Percentiles rank a stretch among this genome's conserved stretches.
These are phyloP conservation scores for Rhodomyrtus tomentosa DNA, from an alignment of 345 rosid genomes.

Conservation along the genomic window DNA sequence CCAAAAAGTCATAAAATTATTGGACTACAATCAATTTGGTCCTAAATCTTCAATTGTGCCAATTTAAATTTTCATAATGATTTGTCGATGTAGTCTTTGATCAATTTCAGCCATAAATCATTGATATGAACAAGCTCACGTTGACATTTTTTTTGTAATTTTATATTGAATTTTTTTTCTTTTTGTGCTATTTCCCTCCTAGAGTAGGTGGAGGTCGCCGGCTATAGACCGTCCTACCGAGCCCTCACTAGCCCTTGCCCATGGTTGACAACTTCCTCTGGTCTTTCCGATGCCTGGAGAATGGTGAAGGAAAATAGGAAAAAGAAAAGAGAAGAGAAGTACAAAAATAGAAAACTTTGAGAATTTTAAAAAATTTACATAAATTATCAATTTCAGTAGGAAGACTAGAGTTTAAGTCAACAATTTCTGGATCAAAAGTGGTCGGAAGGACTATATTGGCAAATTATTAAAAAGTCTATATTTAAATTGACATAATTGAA, in stretches of 20 bases:
- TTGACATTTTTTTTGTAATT: not conserved
- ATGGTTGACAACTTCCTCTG: not conserved
- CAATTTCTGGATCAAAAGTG: not conserved
- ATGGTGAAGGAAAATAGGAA: not conserved
- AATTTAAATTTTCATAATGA: not conserved
- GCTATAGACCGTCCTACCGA: too few species aligned
- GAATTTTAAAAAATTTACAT: not conserved
- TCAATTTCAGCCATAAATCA: accelerated
- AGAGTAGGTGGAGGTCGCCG: accelerated
- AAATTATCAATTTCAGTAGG: not conserved
- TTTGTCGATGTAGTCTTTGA: accelerated
- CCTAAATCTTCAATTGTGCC: not conserved
- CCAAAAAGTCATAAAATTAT: not conserved
- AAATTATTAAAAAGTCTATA: not conserved
- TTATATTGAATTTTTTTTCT: not conserved
- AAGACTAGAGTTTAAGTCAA: accelerated
- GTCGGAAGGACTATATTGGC: too few species aligned
- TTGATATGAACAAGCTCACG: not conserved
- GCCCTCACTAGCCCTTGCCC: not conserved
- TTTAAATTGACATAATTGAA: not conserved
- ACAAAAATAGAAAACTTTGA: not conserved
- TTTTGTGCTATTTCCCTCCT: not conserved
- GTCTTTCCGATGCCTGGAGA: accelerated
- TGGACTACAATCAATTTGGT: too few species aligned
- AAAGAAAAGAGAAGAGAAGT: not conserved